Percentiles rank a stretch among this genome's conserved stretches.
These are phyloP conservation scores for Phragmites australis DNA, from an alignment of 176 grass and related monocot species.

Conservation along the genomic window DNA sequence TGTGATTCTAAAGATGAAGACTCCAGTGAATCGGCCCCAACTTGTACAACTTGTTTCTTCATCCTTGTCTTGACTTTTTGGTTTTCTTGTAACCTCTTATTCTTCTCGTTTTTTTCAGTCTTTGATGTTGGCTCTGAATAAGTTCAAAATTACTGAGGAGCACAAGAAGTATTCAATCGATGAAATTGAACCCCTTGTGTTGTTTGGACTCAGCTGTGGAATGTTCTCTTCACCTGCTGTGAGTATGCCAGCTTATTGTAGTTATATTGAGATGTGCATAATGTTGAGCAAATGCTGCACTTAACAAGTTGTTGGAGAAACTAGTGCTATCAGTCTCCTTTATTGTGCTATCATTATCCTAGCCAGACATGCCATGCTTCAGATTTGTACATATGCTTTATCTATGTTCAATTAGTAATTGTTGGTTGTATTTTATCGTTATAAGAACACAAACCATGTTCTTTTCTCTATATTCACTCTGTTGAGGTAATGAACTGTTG, in stretches of 20 bases:
- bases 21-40: slow-evolving; percentile 77
- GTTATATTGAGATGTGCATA: neutral
- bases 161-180: slow-evolving; percentile 78
- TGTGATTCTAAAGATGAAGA: slow-evolving; percentile 89
- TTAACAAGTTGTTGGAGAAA: neutral
- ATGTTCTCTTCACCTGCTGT: slow-evolving; percentile 98
- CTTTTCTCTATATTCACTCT: neutral
- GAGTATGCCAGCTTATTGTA: slow-evolving; percentile 38
- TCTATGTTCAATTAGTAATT: neutral
- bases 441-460: slow-evolving; percentile 18
- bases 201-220: slow-evolving; percentile 90
- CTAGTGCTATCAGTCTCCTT: neutral
- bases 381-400: neutral
- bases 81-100: slow-evolving; percentile 39
- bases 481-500: slow-evolving; percentile 7
- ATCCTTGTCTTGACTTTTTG: slow-evolving; percentile 16
- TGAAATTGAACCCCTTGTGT: slow-evolving; percentile 64
- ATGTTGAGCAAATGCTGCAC: slow-evolving; percentile 24
- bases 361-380: slow-evolving; percentile 3
- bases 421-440: neutral
- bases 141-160: slow-evolving; percentile 91
- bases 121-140: slow-evolving; percentile 81
- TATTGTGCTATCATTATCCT: neutral
- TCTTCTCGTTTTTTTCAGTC: slow-evolving; percentile 57
- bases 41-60: slow-evolving; percentile 55